phyloP scores from a whole-genome alignment of 2,329 filamentous ascomycete species.

The Alternaria sp. region DNA sequence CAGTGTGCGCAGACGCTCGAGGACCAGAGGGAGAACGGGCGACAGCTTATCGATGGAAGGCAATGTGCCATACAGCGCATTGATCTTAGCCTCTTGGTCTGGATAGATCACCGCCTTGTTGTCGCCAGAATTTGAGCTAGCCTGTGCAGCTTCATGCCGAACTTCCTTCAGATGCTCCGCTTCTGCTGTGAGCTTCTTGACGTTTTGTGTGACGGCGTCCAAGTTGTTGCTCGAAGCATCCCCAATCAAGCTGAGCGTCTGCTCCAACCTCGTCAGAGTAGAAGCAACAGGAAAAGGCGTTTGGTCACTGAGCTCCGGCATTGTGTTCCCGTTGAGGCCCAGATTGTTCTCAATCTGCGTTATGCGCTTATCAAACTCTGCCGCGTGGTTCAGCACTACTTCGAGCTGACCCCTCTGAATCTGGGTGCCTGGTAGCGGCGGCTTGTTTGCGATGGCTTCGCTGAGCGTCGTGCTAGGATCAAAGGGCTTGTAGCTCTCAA shows the following conservation, averaged over 20 bases:
- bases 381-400: slow-evolving; percentile 77
- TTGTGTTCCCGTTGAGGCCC: slow-evolving; percentile 74
- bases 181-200: slow-evolving; percentile 73
- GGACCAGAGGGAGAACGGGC: slow-evolving; percentile 81
- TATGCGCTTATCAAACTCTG: slow-evolving; percentile 86
- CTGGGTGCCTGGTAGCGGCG: slow-evolving; percentile 42
- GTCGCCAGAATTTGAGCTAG: slow-evolving; percentile 13
- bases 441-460: slow-evolving; percentile 38
- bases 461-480: slow-evolving; percentile 31
- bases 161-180: slow-evolving; percentile 72
- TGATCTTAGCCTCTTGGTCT: slow-evolving; percentile 85
- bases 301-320: slow-evolving; percentile 64
- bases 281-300: slow-evolving; percentile 73
- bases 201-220: slow-evolving; percentile 72
- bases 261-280: slow-evolving; percentile 79
- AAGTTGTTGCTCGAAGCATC: slow-evolving; percentile 75
- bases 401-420: slow-evolving; percentile 44
- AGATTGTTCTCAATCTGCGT: slow-evolving; percentile 79
- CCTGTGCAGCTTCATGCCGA: slow-evolving; percentile 35
- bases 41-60: slow-evolving; percentile 86
- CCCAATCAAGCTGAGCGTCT: slow-evolving; percentile 77
- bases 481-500: slow-evolving; percentile 42
- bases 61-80: slow-evolving; percentile 86
- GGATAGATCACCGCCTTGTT: slow-evolving; percentile 52
- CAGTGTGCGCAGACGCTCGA: slow-evolving; percentile 85